Percentiles rank a stretch among this genome's conserved stretches.
phyloP scores from a whole-genome alignment of 768 basidiomycete genomes.

The Collybia nuda region DNA sequence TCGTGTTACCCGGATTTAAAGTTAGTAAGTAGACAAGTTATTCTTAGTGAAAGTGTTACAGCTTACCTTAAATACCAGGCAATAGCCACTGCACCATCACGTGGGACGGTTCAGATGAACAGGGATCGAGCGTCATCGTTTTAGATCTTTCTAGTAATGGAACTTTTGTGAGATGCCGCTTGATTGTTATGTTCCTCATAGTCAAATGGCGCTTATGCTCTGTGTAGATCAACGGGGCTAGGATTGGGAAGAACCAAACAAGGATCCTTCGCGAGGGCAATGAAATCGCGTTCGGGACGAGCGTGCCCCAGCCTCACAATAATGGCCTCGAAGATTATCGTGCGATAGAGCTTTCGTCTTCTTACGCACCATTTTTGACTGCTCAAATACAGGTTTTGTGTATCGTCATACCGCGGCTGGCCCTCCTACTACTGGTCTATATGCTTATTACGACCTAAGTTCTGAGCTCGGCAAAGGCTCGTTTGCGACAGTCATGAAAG shows the following conservation, averaged over 20 bases:
- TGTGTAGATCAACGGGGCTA: constrained; percentile 63
- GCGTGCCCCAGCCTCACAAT: constrained; percentile 40
- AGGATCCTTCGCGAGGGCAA: constrained; percentile 74
- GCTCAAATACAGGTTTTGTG: constrained; percentile 54
- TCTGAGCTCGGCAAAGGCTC: constrained; percentile 85
- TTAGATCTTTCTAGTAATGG: constrained; percentile 70
- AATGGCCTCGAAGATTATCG: constrained; percentile 70
- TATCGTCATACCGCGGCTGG: constrained; percentile 64
- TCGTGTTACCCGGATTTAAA: constrained; percentile 68
- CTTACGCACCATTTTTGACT: background rate
- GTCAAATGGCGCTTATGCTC: background rate
- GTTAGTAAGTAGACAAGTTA: constrained; percentile 56
- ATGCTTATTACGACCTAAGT: constrained; percentile 65
- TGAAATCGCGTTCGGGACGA: constrained; percentile 83
- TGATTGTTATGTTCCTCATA: background rate
- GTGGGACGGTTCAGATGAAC: constrained; percentile 55
- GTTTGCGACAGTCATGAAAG: constrained; percentile 89
- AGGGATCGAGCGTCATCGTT: constrained; percentile 44
- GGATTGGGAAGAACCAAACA: constrained; percentile 56
- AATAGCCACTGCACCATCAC: constrained; percentile 56
- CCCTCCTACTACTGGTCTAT: constrained; percentile 50
- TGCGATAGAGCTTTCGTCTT: constrained; percentile 25
- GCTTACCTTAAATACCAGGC: constrained; percentile 31
- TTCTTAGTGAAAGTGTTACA: background rate
- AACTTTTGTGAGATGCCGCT: constrained; percentile 52